Evolutionary conservation across 345 rosid species (phyloP).

Genomic region (Sapria himalayana): DNA sequence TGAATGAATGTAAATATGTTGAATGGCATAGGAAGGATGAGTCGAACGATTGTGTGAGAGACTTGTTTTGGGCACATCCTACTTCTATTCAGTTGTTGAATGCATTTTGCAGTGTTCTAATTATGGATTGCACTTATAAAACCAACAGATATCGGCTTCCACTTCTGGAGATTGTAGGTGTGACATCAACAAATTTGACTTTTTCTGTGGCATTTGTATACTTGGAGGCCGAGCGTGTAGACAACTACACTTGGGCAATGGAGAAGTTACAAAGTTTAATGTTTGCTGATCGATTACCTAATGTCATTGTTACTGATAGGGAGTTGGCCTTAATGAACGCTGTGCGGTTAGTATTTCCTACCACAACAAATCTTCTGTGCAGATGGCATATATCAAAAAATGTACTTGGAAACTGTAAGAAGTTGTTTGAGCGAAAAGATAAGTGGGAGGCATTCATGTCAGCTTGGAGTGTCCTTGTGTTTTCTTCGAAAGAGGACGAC

Average conservation of each 20-base stretch:
- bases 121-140: slow-evolving; percentile 7
- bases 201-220: slow-evolving; percentile 9
- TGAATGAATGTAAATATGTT: slow-evolving; percentile 5
- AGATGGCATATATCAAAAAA: slow-evolving; percentile 7
- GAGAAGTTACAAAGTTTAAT: slow-evolving; percentile 7
- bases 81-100: slow-evolving; percentile 4
- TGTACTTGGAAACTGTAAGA: slow-evolving; percentile 2
- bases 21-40: slow-evolving; percentile 7
- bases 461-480: slow-evolving; percentile 6
- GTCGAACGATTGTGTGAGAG: slow-evolving; percentile 2
- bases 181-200: slow-evolving; percentile 6
- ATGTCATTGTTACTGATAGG: slow-evolving; percentile 7
- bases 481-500: slow-evolving; percentile 6
- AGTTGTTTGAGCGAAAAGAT: slow-evolving; percentile 7
- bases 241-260: slow-evolving; percentile 8
- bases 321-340: slow-evolving; percentile 5
- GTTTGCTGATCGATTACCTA: slow-evolving; percentile 6
- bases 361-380: slow-evolving; percentile 5
- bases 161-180: slow-evolving; percentile 8
- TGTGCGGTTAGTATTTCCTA: slow-evolving; percentile 1
- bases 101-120: slow-evolving; percentile 4
- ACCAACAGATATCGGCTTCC: slow-evolving; percentile 2
- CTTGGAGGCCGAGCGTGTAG: slow-evolving; percentile 7
- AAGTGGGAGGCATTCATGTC: slow-evolving; percentile 6
- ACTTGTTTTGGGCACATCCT: slow-evolving; percentile 10